These are phyloP conservation scores for Chalciporus chontae DNA, from an alignment of 768 basidiomycete genomes.

Conservation along the genomic window DNA sequence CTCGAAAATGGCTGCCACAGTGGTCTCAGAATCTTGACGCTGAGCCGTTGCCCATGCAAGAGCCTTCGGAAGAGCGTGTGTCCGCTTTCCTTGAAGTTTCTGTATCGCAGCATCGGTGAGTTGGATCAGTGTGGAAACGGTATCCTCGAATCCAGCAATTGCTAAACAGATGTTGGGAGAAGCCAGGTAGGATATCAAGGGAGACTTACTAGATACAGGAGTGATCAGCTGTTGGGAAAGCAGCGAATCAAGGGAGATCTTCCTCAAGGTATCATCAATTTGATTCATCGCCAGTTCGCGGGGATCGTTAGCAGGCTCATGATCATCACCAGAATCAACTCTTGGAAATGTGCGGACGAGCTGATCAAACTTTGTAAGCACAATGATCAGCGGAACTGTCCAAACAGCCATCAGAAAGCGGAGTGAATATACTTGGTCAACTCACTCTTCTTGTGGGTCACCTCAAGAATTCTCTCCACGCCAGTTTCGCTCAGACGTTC, in stretches of 20 bases:
- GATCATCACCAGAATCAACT: not conserved
- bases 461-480: conserved; percentile 5
- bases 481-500: conserved; percentile 9
- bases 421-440: not conserved
- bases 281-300: not conserved
- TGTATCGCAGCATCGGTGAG: conserved; percentile 5
- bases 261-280: not conserved
- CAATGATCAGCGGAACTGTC: conserved; percentile 6
- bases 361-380: conserved; percentile 5
- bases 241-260: conserved; percentile 3
- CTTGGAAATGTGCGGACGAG: not conserved
- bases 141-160: not conserved
- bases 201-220: conserved; percentile 3
- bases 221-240: conserved; percentile 1
- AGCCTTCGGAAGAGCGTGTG: not conserved
- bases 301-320: not conserved
- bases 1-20: conserved; percentile 3
- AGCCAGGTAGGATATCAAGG: not conserved
- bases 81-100: not conserved
- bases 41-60: conserved; percentile 8
- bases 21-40: conserved; percentile 2
- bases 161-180: not conserved
- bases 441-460: conserved; percentile 5
- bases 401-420: not conserved
- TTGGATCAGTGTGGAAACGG: conserved; percentile 1